Base-by-base conservation (phyloP, 2,329 filamentous ascomycete genomes). In the Colletotrichum sp. region DNA sequence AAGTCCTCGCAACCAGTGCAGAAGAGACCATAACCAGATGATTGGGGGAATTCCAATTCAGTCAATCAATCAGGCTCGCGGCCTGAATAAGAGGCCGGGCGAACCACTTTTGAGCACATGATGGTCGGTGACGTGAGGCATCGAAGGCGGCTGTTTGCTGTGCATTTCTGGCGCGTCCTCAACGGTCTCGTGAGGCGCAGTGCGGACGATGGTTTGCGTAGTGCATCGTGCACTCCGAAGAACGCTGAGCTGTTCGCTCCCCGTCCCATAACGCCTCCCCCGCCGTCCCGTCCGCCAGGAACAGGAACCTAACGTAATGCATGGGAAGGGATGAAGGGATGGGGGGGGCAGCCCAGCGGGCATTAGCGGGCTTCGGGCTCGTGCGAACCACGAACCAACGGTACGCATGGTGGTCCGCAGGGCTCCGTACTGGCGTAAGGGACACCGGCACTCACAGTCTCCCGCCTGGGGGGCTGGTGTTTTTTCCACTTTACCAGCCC, bases 61-160 rank as follows among this genome's bases (percentile, higher is more conserved):
- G 32, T 21, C 26, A 30, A 7, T 58, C 52, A 48, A 61, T 24
- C 55, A 67, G 73, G 73, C 69, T 52, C 38, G 36, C 56, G 34
- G 18, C 21, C 26, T 30, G 26, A 38, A 26, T 21, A 56, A 43
- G 36, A 59, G 52, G 69, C 48, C 21, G 10, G 73, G 73, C 73
- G 73, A 73, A 64, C 73, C 73, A 75, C 18, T 73, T 67, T 64
- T 69, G 73, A 64, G 38, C 34, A 68, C 69, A 59, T 32, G 58
- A 64, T 55, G 69, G 8, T 28, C 9, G 69, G 69, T 63, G 73
- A 69, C 63, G 69, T 59, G 69, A 75, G 73, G 56, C 62, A 73
- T 59, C 70, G 63, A 55, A 68, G 61, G 69, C 63, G 63, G 58
- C 30, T 59, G 36, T 73, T 48, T 68, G 55, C 55, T 61, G 30